These are phyloP conservation scores for Fusarium agapanthi DNA, from an alignment of 2,329 filamentous ascomycete genomes.

Conservation along the genomic window DNA sequence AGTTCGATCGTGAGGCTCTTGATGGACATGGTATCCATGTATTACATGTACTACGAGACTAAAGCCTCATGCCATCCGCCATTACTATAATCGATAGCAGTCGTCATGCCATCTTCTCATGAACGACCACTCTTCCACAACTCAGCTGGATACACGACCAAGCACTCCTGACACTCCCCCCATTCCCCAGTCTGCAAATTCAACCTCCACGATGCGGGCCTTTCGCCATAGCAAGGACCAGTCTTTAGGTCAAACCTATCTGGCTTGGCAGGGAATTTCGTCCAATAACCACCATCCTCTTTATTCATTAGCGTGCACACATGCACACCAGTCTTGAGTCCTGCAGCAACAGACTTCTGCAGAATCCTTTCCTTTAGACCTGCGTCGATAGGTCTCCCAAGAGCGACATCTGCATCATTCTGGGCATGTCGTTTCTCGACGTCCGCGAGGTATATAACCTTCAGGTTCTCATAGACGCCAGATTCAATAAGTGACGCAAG, in stretches of 20 bases:
- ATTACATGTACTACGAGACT: neutral
- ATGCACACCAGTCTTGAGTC: conserved; percentile 1
- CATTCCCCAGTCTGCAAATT: conserved; percentile 9
- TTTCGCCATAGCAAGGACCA: conserved; percentile 1
- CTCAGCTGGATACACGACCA: conserved; percentile 24
- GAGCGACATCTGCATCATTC: fast-evolving
- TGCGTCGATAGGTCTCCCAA: fast-evolving
- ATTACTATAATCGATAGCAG: neutral
- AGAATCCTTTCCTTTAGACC: neutral
- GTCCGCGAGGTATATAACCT: conserved; percentile 17
- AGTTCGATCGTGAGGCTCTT: neutral
- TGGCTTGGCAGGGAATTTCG: conserved; percentile 14
- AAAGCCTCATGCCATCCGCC: neutral
- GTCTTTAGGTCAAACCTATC: conserved; percentile 30
- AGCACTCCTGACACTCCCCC: conserved; percentile 18
- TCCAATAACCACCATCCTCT: conserved; percentile 20
- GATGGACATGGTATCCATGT: neutral
- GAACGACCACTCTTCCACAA: conserved; percentile 5
- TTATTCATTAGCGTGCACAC: conserved; percentile 22
- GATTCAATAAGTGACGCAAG: conserved; percentile 11
- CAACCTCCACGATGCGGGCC: conserved; percentile 16
- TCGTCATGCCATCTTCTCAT: neutral
- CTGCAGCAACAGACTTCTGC: conserved; percentile 6
- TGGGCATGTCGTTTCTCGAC: neutral
- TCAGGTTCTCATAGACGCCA: neutral